Base-by-base conservation (phyloP, 371 early-diverging fungal species). In the Mortierella sp. region DNA sequence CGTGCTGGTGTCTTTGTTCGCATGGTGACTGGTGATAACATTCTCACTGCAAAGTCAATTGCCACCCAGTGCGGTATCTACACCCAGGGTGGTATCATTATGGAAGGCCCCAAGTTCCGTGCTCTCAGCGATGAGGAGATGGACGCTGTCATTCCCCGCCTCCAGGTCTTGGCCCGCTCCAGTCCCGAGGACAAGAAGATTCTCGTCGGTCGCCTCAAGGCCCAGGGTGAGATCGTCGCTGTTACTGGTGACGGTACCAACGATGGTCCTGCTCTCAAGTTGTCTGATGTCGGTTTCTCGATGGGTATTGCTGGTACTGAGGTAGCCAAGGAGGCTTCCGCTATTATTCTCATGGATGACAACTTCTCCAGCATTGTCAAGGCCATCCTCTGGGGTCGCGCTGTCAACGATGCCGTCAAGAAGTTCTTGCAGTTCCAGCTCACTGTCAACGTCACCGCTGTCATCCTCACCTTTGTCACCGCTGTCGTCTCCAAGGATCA, bases 21-120 rank as follows among this genome's bases (percentile, higher is more conserved):
- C 3, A 97, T 97, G 97, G 95, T 97, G 11, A 96, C 96, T 28
- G 96, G 96, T 72, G 96, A 96, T 81, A 94, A 95, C 78, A 85
- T 95, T 79, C 72, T 91, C 70, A 96, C 95, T n/a, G 96, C 96
- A 42, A 91, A 91, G 79, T 90, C 92, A 24, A 95, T 96, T 77
- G 96, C 96, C 16, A 88, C 88, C 28, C 92, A 95, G 82, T 93
- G 94, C 74, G 93, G 93, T 45, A 95, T 96, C 72, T 92, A 92
- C 73, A 90, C 88, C 0, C 78, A 88, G 28, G 93, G 94, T 31
- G 91, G 94, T 28, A 76, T 91, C 19, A 91, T 92, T 19, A 94
- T 96, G 91, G 94, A 93, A 72, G 96, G 96, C 2, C 90, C 93
- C 21, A 88, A 87, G 4, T 95, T 96, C 89, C 88, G 95, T 48